Evolutionary conservation across 2,329 filamentous ascomycete species (phyloP), one percentile per base, ranked within the genome.

Genomic region (Arthrobotrys conoides): DNA sequence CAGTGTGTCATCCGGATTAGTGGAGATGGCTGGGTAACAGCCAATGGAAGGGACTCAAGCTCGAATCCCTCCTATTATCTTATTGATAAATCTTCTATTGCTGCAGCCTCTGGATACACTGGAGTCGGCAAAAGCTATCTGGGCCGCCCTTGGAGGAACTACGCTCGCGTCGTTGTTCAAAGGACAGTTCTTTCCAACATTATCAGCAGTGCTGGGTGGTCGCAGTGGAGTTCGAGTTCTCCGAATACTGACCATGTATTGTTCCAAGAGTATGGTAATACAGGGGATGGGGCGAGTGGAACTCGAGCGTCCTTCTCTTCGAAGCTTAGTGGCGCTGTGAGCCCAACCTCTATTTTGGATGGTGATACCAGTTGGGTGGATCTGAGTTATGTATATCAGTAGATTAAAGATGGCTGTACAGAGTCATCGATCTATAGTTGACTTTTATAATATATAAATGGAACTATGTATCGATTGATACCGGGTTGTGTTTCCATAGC

Each of bases 121-220:
- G 85, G 86, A 2, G 71, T 82, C 0, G 87, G 86, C 0, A 84
- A 84, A 0, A 86, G 85, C 73, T 88, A 86, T 67, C 85, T 89
- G 16, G 88, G 88, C 2, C 85, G 88, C 0, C 88, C 88, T 22
- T 89, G 88, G 87, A 82, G 84, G 30, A 83, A 86, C 71, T 88
- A 86, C 73, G 85, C 87, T 6, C 83, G 86, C 9, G 87, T 89
- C 12, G 84, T 86, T 9, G 86, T 88, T 82, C 88, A 89, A 83
- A 83, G 85, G 63, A 88, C 87, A 0, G 82, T 82, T 27, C 84
- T 92, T 83, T 86, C 85, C 8, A 83, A 84, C 36, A 88, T 91
- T 24, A 87, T 92, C 81, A 90, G 91, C 81, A 76, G 85, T 1
- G 87, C 87, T 0, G 90, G 90, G 0, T 91, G 90, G 90, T 82